Evolutionary conservation across 1,284 basidiomycete genomes (phyloP).

Genomic region (Ceratobasidium sp.): DNA sequence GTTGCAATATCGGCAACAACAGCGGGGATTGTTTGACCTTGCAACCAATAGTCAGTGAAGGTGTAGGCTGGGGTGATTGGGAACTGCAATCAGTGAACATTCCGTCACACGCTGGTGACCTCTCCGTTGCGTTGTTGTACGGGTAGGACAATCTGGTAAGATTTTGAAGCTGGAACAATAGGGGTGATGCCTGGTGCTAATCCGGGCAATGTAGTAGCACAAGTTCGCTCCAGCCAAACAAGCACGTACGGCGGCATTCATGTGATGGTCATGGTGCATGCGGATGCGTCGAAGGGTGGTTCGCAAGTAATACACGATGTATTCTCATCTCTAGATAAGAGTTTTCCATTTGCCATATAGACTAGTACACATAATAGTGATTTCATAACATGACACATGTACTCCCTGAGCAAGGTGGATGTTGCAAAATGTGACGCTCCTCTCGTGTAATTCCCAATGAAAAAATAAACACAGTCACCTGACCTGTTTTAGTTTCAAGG

Average conservation of each 20-base stretch:
- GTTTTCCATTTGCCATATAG: too few species aligned
- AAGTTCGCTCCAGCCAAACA: slow-evolving; percentile 51
- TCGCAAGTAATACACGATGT: background rate
- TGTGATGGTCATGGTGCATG: slow-evolving; percentile 46
- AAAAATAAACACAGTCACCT: too few species aligned
- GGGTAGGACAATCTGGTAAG: background rate
- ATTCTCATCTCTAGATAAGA: too few species aligned
- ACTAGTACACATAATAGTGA: too few species aligned
- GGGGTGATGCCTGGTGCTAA: slow-evolving; percentile 49
- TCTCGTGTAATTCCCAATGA: too few species aligned
- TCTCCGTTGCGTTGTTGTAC: background rate
- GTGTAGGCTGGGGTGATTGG: slow-evolving; percentile 41
- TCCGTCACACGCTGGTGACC: background rate
- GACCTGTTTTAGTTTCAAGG: too few species aligned
- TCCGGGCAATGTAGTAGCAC: slow-evolving; percentile 47
- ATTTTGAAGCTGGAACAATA: slow-evolving; percentile 45
- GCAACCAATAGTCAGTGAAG: slow-evolving; percentile 35
- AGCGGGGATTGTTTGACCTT: background rate
- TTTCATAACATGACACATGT: too few species aligned
- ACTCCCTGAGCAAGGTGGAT: too few species aligned
- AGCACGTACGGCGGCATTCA: slow-evolving; percentile 53
- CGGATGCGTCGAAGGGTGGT: too few species aligned
- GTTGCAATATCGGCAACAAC: slow-evolving; percentile 1
- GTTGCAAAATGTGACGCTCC: too few species aligned
- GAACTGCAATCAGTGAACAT: slow-evolving; percentile 28